Base-by-base conservation (phyloP, 805 yeast species). In the Ogataea minuta region DNA sequence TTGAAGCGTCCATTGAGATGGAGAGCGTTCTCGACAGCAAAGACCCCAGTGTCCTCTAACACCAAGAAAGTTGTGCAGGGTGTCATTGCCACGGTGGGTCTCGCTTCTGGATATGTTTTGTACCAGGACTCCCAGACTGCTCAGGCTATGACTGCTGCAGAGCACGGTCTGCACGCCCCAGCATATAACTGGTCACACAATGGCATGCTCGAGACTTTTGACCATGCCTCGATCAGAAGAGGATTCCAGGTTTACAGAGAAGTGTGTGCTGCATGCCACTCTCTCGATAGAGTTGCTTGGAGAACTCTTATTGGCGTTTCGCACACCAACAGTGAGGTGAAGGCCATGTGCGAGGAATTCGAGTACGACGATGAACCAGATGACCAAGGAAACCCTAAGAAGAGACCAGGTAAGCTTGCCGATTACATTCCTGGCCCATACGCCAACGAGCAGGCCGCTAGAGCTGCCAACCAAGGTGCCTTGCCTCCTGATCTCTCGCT, bases 391-490 rank as follows among this genome's bases (percentile, higher is more conserved):
- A 84, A 85, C 66, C 96, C 96, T 68, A 86, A 86, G 74, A 89
- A 84, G 84, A 88, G 99, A 77, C 84, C 95, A 44, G 99, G 99
- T 73, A 93, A 93, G 72, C 79, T 93, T 63, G 90, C 98, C 48
- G 99, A 93, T 71, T 77, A 83, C 69, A 74, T 93, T 52, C 98
- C 95, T 54, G 87, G 85, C 50, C 99, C 99, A 43, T 93, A 93
- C 67, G 87, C 88, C 52, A 93, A 93, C 66, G 99, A 93, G 70
- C 95, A 93, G 74, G 98, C 98, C 50, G 99, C 99, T 34, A 87
- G 99, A 76, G 96, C 98, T 53, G 97, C 96, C 49, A 93, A 93
- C 78, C 96, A 88, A 74, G 99, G 99, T 71, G 97, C 99, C 49
- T 77, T 85, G 53, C 99, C 99, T 50, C 99, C 99, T 45, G 99